Conservation (phyloP, 164 flowering plant species). For the Brasenia schreberi region DNA sequence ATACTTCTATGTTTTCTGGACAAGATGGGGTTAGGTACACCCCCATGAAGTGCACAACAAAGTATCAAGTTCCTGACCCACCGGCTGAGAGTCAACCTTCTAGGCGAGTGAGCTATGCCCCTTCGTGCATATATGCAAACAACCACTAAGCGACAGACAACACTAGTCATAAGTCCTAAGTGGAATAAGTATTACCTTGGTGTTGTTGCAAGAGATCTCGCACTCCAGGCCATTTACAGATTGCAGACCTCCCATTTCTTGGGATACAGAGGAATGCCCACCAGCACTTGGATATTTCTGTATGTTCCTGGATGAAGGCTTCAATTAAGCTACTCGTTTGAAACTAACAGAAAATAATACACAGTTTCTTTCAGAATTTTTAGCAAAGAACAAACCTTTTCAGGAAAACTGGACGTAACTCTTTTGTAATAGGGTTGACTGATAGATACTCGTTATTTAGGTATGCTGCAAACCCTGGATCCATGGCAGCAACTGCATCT, state of each 20-base stretch:
- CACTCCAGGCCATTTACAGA: slow-evolving; percentile 78
- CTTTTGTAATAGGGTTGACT: slow-evolving; percentile 36
- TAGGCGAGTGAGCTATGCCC: no score
- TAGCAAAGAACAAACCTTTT: slow-evolving; percentile 32
- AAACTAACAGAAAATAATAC: background rate
- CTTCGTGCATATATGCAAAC: no score
- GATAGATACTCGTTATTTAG: slow-evolving; percentile 61
- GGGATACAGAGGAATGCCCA: slow-evolving; percentile 23
- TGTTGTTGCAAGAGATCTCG: slow-evolving; percentile 64
- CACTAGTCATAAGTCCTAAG: background rate
- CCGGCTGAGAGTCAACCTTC: no score
- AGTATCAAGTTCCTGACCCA: no score
- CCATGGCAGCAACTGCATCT: slow-evolving; percentile 63
- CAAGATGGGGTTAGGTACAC: no score
- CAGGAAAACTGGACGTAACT: slow-evolving; percentile 48
- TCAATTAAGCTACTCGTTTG: background rate
- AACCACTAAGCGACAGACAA: background rate
- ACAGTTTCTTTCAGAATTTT: background rate
- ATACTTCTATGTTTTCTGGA: no score
- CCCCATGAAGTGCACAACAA: no score
- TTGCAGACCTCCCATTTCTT: slow-evolving; percentile 48
- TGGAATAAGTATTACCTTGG: slow-evolving; percentile 40
- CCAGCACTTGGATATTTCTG: slow-evolving; percentile 28
- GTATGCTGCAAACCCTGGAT: slow-evolving; percentile 71
- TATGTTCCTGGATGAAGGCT: slow-evolving; percentile 45